Evolutionary conservation across 441 rosid species (phyloP), one percentile per base, ranked within the genome.

Genomic region (Euphorbia corollata): DNA sequence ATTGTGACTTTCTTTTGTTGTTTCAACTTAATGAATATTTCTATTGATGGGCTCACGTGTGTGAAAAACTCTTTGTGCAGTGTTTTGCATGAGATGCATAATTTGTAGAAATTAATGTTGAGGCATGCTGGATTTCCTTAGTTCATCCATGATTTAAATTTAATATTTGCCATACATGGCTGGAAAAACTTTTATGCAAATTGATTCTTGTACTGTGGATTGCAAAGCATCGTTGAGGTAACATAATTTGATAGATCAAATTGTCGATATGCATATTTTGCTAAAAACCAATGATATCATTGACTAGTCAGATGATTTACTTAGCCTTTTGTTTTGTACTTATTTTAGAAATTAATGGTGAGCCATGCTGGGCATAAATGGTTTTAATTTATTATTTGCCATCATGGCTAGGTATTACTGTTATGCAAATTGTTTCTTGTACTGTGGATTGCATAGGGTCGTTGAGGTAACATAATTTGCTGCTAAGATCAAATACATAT

Each of bases 1-100:
- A 24, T 4, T 0, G 19, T 9, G 3, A 11, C 10, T 61, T 36
- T 61, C 20, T 20, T n/a, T 6, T 24, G 13, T 61, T 12, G 41
- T 36, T 36, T 36, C 5, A 36, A 36, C 32, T 27, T 27, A 27
- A 27, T 38, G 36, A 59, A 11, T n/a, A 18, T 38, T 7, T 38
- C 9, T 8, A 2, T n/a, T 15, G 63, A 38, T 36, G 24, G 39
- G 39, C 0, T 59, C 23, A 18, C 32, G 22, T 6, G n/a, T 32
- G 43, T 36, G 8, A 36, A n/a, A 23, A 59, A 32, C 15, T 59
- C 62, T 32, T 58, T 58, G 39, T 32, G 39, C 43, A 8, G 30
- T 59, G 39, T 34, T 56, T 20, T 56, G 60, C 60, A 27, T 56
- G 36, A 56, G 60, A 13, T 56, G 60, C 30, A 27, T 56, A 54